phyloP scores from a whole-genome alignment of 2,329 filamentous ascomycete species.

The Ilyonectria robusta region DNA sequence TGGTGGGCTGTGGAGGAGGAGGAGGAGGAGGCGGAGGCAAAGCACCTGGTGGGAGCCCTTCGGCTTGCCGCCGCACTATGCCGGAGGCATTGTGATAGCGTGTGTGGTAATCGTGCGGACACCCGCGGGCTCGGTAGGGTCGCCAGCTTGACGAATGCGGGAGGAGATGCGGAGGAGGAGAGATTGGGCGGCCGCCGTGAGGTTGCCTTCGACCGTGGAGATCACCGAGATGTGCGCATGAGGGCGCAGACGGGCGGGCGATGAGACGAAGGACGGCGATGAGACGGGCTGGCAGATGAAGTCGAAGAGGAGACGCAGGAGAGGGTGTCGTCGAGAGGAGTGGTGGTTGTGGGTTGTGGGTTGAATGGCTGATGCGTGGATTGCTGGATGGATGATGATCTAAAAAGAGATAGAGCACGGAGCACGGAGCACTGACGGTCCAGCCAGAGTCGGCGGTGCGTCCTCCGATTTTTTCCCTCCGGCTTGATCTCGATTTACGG shows the following conservation, averaged over 20 bases:
- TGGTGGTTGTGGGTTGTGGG: conserved; percentile 6
- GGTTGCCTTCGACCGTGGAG: conserved; percentile 27
- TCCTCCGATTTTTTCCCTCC: conserved; percentile 42
- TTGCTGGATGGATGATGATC: conserved; percentile 26
- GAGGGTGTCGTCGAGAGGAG: background rate
- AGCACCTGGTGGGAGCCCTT: conserved; percentile 53
- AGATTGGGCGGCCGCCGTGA: conserved; percentile 25
- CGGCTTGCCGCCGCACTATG: conserved; percentile 56
- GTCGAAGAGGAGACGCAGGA: background rate
- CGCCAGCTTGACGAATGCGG: conserved; percentile 52
- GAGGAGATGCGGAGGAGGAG: conserved; percentile 8
- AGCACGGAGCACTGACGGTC: background rate
- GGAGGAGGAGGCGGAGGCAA: conserved; percentile 46
- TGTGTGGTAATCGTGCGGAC: conserved; percentile 59
- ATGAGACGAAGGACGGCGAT: background rate
- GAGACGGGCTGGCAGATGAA: background rate
- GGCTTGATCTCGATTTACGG: conserved; percentile 3
- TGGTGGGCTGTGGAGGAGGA: conserved; percentile 42
- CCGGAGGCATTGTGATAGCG: conserved; percentile 55
- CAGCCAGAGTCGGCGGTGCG: background rate
- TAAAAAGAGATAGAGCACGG: conserved; percentile 23
- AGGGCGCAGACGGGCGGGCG: background rate
- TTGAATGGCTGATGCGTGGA: background rate
- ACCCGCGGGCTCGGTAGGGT: conserved; percentile 58
- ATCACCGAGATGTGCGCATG: conserved; percentile 33